Evolutionary conservation across 495 filamentous ascomycete species (phyloP).

Genomic region (Pyrenula aspistea): DNA sequence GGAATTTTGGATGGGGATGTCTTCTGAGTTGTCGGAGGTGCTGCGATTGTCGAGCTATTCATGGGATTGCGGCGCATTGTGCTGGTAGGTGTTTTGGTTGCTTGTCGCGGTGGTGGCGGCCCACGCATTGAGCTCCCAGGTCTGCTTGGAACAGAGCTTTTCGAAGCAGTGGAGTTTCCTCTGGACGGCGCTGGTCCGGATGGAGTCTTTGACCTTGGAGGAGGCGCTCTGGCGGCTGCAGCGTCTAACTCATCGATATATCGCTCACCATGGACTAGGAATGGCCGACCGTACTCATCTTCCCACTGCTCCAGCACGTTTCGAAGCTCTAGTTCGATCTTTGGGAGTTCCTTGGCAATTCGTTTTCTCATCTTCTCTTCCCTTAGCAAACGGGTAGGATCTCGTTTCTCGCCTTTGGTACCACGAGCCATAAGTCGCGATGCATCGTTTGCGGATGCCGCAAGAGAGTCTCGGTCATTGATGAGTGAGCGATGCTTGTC

Average conservation of each 20-base stretch:
- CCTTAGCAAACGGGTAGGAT: constrained; percentile 85
- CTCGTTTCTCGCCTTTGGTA: constrained; percentile 78
- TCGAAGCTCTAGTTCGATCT: constrained; percentile 69
- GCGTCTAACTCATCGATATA: constrained; percentile 71
- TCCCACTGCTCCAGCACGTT: constrained; percentile 81
- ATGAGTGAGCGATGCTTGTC: constrained; percentile 76
- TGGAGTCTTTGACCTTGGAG: constrained; percentile 72
- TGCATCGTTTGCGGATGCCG: constrained; percentile 82
- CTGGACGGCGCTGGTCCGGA: constrained; percentile 33
- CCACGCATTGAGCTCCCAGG: constrained; percentile 36
- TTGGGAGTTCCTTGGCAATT: constrained; percentile 89
- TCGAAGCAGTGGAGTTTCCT: constrained; percentile 23
- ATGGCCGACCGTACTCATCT: constrained; percentile 84
- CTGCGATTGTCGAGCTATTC: constrained; percentile 16
- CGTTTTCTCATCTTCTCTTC: constrained; percentile 98
- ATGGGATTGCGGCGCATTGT: constrained; percentile 41
- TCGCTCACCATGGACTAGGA: constrained; percentile 80
- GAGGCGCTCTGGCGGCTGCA: constrained; percentile 46
- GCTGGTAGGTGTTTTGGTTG: constrained; percentile 59
- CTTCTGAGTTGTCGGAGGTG: constrained; percentile 23
- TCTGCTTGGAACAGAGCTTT: constrained; percentile 20
- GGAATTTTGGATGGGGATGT: constrained; percentile 66
- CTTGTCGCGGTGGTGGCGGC: constrained; percentile 39
- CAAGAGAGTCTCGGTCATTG: constrained; percentile 75
- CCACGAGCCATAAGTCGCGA: constrained; percentile 83